Percentiles rank a stretch among this genome's conserved stretches.
These are phyloP conservation scores for Aotearoamyces nothofagi DNA, from an alignment of 2,329 filamentous ascomycete species.

Conservation along the genomic window DNA sequence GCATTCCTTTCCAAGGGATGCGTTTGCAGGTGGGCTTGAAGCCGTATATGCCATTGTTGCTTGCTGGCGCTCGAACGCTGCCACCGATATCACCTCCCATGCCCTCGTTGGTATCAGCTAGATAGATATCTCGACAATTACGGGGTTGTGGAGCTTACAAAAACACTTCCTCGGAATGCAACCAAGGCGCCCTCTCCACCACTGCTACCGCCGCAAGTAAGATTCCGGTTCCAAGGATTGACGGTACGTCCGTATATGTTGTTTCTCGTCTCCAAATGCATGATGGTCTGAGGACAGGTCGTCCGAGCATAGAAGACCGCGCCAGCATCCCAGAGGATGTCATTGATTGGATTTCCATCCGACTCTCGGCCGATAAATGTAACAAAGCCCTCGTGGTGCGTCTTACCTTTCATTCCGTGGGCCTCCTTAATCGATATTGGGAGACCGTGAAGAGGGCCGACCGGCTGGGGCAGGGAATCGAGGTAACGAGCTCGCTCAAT, in stretches of 20 bases:
- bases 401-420: too few relatives aligned
- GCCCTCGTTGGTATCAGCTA: constrained; percentile 33
- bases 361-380: too few relatives aligned
- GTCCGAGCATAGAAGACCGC: constrained; percentile 58
- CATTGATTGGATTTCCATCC: too few relatives aligned
- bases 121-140: too few relatives aligned
- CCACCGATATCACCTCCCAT: constrained; percentile 39
- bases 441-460: background rate
- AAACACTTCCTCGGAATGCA: constrained; percentile 34
- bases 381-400: too few relatives aligned
- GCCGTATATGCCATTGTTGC: constrained; percentile 25
- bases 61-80: constrained; percentile 30
- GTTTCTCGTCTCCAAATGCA: constrained; percentile 40
- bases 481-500: background rate
- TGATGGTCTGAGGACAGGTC: constrained; percentile 46
- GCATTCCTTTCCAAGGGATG: constrained; percentile 11
- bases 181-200: constrained; percentile 49
- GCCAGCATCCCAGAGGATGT: constrained; percentile 40
- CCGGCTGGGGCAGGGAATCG: background rate
- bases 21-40: constrained; percentile 16
- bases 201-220: constrained; percentile 46
- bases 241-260: constrained; percentile 45
- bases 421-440: too few relatives aligned
- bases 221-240: constrained; percentile 42
- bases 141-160: too few relatives aligned